phyloP scores from a whole-genome alignment of 495 filamentous ascomycete genomes.

The Aspergillus homomorphus region DNA sequence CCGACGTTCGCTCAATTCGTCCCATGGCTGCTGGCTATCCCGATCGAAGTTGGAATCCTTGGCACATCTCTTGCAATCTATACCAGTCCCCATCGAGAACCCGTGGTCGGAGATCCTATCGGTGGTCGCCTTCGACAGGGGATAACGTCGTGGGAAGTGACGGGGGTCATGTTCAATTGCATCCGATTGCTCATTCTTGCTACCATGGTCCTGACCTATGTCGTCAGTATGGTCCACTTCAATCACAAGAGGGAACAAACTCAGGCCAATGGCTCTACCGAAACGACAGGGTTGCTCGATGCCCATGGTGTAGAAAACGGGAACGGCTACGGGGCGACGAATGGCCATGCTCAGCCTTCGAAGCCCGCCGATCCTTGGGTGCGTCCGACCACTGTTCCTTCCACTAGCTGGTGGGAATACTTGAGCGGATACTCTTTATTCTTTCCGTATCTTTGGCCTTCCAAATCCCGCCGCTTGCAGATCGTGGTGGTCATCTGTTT shows the following conservation, averaged over 20 bases:
- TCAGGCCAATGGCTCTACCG: constrained; percentile 39
- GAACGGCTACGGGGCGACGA: constrained; percentile 52
- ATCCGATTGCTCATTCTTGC: constrained; percentile 60
- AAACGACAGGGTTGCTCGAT: constrained; percentile 55
- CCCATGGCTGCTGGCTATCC: constrained; percentile 66
- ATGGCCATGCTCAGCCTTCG: constrained; percentile 33
- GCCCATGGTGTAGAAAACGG: constrained; percentile 42
- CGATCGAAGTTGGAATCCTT: constrained; percentile 67
- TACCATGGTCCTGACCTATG: constrained; percentile 57
- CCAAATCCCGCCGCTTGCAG: constrained; percentile 68
- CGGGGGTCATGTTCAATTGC: constrained; percentile 57
- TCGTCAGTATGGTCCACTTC: constrained; percentile 45
- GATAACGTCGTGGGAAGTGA: constrained; percentile 63
- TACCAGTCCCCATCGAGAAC: constrained; percentile 55
- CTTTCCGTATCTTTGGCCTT: constrained; percentile 93
- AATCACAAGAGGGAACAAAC: constrained; percentile 25
- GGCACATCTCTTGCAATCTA: constrained; percentile 61
- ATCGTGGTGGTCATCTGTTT: constrained; percentile 77
- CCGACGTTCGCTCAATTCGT: constrained; percentile 70
- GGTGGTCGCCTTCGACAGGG: constrained; percentile 41
- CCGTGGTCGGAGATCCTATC: constrained; percentile 53
- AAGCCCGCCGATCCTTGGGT: constrained; percentile 56
- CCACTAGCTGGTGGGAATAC: constrained; percentile 87
- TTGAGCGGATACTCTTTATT: constrained; percentile 81
- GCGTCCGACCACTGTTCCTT: constrained; percentile 60